These are phyloP conservation scores for Saccharomycopsis sp. DNA, from an alignment of 805 yeast genomes.

Conservation along the genomic window DNA sequence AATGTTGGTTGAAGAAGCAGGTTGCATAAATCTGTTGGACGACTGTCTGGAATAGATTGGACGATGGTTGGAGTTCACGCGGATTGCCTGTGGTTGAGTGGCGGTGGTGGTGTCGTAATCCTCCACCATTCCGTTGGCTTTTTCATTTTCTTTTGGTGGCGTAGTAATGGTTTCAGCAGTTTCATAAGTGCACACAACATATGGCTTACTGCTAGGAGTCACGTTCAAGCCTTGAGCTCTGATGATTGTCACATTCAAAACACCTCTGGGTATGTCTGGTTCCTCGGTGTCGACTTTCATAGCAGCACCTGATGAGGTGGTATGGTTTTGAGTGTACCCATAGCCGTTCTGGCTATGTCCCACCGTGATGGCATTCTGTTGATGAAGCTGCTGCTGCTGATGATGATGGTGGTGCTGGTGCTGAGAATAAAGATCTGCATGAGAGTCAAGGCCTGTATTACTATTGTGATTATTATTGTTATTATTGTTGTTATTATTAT, in stretches of 20 bases:
- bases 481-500: conserved; percentile 15
- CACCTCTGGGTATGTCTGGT: conserved; percentile 42
- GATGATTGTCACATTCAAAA: conserved; percentile 67
- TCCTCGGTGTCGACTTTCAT: conserved; percentile 19
- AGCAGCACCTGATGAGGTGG: conserved; percentile 5
- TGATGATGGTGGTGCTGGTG: conserved; percentile 20
- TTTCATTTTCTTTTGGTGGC: conserved; percentile 49
- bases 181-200: conserved; percentile 87
- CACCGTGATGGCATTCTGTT: conserved; percentile 4
- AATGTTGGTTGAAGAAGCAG: conserved; percentile 22
- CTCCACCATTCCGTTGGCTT: conserved; percentile 1
- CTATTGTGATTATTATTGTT: too few relatives aligned
- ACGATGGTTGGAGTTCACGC: conserved; percentile 26
- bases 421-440: conserved; percentile 5
- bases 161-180: conserved; percentile 83
- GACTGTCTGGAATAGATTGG: conserved; percentile 38
- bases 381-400: too few relatives aligned
- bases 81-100: conserved; percentile 20
- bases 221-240: conserved; percentile 69
- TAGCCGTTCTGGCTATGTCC: neutral
- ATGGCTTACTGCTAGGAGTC: conserved; percentile 57
- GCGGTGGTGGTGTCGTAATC: conserved; percentile 2
- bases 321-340: conserved; percentile 1
- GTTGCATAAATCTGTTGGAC: conserved; percentile 29
- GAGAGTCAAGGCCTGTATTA: neutral